A percentile compares a stretch with the other conserved stretches of the same genome.
Conservation (phyloP, 2,329 filamentous ascomycete species). For the Microcyclospora tardicrescens region DNA sequence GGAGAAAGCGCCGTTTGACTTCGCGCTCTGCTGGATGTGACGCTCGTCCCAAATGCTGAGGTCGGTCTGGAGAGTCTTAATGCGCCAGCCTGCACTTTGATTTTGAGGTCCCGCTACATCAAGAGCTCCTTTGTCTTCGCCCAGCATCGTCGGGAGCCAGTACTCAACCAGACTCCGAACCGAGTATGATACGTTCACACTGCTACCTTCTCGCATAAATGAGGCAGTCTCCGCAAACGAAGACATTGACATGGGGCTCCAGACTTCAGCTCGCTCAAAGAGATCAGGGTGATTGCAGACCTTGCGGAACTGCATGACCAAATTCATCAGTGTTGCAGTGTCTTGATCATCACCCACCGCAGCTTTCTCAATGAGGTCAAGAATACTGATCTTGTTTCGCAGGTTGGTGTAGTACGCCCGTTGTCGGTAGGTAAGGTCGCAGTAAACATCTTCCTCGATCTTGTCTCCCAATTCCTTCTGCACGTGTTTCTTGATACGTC, state of each 20-base stretch:
- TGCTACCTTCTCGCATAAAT: constrained; percentile 76
- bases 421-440: constrained; percentile 90
- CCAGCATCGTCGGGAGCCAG: constrained; percentile 67
- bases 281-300: constrained; percentile 97
- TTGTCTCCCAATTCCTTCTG: constrained; percentile 98
- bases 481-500: constrained; percentile 98
- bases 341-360: constrained; percentile 89
- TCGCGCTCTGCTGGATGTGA: constrained; percentile 54
- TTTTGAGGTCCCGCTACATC: constrained; percentile 63
- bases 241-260: constrained; percentile 70
- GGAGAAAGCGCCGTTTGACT: constrained; percentile 58
- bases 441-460: constrained; percentile 93
- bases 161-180: constrained; percentile 79
- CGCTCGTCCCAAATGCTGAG: constrained; percentile 86
- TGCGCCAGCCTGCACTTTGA: constrained; percentile 61
- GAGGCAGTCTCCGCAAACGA: constrained; percentile 91
- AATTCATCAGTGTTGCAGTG: constrained; percentile 92
- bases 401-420: constrained; percentile 85
- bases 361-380: constrained; percentile 96
- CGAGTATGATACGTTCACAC: constrained; percentile 73
- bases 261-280: constrained; percentile 87
- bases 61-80: constrained; percentile 62
- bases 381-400: constrained; percentile 93
- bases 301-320: constrained; percentile 99
- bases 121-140: constrained; percentile 65